phyloP scores from a whole-genome alignment of 805 yeast genomes.

The Schwanniomyces occidentalis region DNA sequence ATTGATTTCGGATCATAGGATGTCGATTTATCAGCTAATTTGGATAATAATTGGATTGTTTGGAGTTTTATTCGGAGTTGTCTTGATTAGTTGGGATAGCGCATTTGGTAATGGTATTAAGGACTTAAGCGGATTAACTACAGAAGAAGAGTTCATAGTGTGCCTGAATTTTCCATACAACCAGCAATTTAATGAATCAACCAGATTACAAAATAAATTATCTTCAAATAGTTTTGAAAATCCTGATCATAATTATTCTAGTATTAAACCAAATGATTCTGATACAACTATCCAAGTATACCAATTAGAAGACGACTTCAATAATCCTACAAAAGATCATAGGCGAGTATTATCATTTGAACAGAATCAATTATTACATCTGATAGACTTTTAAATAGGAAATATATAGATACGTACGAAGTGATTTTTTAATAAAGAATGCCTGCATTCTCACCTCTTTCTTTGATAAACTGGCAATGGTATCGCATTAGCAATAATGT shows the following conservation, averaged over 20 bases:
- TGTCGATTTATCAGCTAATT: conserved; percentile 49
- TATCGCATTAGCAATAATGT: conserved; percentile 49
- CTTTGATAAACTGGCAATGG: conserved; percentile 25
- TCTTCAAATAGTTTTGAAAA: conserved; percentile 7
- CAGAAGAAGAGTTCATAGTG: conserved; percentile 14
- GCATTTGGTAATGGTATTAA: conserved; percentile 24
- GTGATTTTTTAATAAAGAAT: not conserved
- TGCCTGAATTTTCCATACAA: conserved; percentile 17
- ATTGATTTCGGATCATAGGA: conserved; percentile 44
- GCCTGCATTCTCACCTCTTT: not conserved
- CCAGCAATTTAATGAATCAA: conserved; percentile 5
- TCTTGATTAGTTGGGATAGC: conserved; percentile 57
- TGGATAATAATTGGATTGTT: conserved; percentile 47
- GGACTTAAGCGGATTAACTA: conserved; percentile 2
- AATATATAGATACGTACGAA: not conserved
- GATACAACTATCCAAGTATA: too few relatives aligned
- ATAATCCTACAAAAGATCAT: conserved; percentile 5
- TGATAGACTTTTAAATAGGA: conserved; percentile 29
- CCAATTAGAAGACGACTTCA: too few relatives aligned
- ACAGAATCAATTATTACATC: conserved; percentile 50
- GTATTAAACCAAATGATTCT: conserved; percentile 6
- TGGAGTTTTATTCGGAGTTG: conserved; percentile 67
- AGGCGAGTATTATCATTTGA: conserved; percentile 50
- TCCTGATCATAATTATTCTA: conserved; percentile 7
- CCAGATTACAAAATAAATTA: conserved; percentile 5